Conservation (phyloP, 352 stramenopile species). For the Globisporangium nodosum region DNA sequence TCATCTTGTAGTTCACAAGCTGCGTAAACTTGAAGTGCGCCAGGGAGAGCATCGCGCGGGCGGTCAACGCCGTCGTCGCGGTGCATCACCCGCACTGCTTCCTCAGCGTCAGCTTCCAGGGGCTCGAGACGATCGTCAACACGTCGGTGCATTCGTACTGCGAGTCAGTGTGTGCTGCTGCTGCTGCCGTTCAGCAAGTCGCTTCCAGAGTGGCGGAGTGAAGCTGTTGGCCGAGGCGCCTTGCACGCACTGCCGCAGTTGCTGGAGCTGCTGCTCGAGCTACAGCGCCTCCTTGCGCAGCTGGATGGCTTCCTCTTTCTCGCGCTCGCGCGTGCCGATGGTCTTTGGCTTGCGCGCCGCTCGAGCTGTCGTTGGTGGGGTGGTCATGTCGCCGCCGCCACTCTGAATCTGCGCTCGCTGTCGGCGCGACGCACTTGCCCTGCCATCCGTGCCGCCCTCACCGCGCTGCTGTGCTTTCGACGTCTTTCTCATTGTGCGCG, state of each 20-base stretch:
- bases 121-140: constrained; percentile 82
- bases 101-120: constrained; percentile 83
- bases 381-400: too few species aligned
- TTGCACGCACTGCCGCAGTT: constrained; percentile 3
- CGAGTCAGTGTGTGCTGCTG: too few species aligned
- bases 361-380: not conserved
- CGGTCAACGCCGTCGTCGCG: constrained; percentile 81
- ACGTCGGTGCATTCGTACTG: constrained; percentile 42
- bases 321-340: constrained; percentile 1
- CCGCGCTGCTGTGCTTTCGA: too few species aligned
- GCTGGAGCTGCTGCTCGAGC: constrained; percentile 3
- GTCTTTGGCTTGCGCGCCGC: not conserved
- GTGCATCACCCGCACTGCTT: constrained; percentile 85
- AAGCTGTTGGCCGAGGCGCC: not conserved
- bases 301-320: not conserved
- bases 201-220: not conserved
- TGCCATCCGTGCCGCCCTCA: too few species aligned
- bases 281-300: constrained; percentile 2
- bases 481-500: not conserved
- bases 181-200: not conserved
- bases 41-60: constrained; percentile 9
- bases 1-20: too few species aligned
- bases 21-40: too few species aligned
- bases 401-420: not conserved
- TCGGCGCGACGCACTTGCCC: too few species aligned